Evolutionary conservation across 1,139 yeast genomes (phyloP).

Genomic region (Pichia sp.): DNA sequence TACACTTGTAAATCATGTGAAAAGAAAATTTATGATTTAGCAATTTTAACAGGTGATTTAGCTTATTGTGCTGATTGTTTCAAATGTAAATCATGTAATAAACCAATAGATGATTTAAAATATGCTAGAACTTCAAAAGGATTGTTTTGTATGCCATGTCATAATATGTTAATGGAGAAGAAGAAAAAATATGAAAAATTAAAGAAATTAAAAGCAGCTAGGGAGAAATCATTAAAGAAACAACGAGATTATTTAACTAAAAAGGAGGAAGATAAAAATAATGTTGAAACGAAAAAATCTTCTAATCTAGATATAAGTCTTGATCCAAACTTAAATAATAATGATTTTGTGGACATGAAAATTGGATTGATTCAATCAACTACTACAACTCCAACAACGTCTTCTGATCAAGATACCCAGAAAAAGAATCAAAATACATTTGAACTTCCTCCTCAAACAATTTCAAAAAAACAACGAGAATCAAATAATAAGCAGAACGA

Average conservation of each 20-base stretch:
- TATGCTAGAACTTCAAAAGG: conserved; percentile 95
- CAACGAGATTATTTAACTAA: not conserved
- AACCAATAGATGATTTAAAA: conserved; percentile 78
- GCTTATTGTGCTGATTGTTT: conserved; percentile 92
- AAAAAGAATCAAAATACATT: too few species aligned
- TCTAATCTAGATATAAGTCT: too few species aligned
- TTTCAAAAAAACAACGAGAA: too few species aligned
- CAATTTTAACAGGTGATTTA: conserved; percentile 91
- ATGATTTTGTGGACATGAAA: not conserved
- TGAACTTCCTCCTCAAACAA: too few species aligned
- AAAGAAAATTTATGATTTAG: conserved; percentile 87
- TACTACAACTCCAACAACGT: not conserved
- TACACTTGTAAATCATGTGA: conserved; percentile 84
- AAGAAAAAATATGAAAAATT: conserved; percentile 49
- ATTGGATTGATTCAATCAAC: not conserved
- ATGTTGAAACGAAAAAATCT: not conserved
- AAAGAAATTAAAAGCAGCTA: conserved; percentile 21
- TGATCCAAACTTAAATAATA: too few species aligned
- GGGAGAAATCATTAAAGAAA: conserved; percentile 3
- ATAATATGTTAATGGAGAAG: conserved; percentile 71
- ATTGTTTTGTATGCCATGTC: conserved; percentile 88
- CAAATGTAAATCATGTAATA: conserved; percentile 83
- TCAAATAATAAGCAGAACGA: too few species aligned
- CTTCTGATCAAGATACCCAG: not conserved
- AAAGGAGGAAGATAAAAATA: not conserved